Base-by-base conservation (phyloP, 192 early-diverging fungal species). In the Mortierella claussenii region DNA sequence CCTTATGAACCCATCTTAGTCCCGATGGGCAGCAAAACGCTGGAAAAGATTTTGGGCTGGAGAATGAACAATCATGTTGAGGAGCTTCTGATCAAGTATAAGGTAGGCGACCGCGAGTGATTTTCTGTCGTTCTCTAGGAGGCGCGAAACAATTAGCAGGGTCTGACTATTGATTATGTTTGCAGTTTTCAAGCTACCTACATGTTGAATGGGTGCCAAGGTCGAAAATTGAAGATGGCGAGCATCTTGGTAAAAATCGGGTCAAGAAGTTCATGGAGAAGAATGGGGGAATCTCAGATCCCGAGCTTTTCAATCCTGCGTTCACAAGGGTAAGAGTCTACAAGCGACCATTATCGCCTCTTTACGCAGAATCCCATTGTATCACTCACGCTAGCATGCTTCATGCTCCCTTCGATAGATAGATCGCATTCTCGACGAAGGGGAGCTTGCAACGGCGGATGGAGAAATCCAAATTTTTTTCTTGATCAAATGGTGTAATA, bases 361-460 rank as follows among this genome's bases (percentile, higher is more conserved):
- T n/a, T 46, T 46, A n/a, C 21, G n/a, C 6, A 46, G 4, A n/a
- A 46, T 4, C 15, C 4, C 4, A n/a, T 10, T 20, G 43, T 30
- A 17, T 87, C 82, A 54, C 36, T 49, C 13, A 85, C 83, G 57
- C 62, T 87, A 89, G 34, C 83, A 83, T 33, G 40, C 55, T 20
- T 82, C 91, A 91, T 60, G 48, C 64, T 47, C 60, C 90, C 27
- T 82, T 89, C 2, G 28, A 31, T 54, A 91, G 89, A 80, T 92
- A 53, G 94, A 95, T 60, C 88, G 94, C 23, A 80, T 95, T 26
- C 86, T 95, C 63, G 94, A 95, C 71, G 94, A 94, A 73, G 94
- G 92, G 42, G 92, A 94, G 46, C 58, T 87, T 3, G 76, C 80
- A 1, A 83, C 86, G 46, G 68, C 78, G 1, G 81, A 78, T 27